Conservation (phyloP, 495 filamentous ascomycete genomes). For the Elasticomyces elasticus region DNA sequence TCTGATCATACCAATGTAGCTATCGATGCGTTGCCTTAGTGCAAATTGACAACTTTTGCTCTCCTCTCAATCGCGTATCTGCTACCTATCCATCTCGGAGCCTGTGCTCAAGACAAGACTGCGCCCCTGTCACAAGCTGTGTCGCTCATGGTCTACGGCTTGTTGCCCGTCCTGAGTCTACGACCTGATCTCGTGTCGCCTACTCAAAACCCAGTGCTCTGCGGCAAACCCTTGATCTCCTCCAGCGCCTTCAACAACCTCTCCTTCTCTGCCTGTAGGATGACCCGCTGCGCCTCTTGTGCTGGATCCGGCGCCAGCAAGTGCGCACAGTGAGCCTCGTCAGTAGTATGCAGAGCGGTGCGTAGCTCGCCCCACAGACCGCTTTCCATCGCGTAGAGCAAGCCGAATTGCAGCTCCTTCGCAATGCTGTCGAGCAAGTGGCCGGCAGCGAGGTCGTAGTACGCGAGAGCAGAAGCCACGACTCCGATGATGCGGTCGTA, state of each 20-base stretch:
- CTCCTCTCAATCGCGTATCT: background rate
- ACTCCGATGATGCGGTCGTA: constrained; percentile 40
- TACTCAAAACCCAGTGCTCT: background rate
- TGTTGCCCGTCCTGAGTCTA: too few relatives aligned
- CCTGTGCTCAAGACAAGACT: too few relatives aligned
- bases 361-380: constrained; percentile 32
- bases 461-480: constrained; percentile 41
- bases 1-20: constrained; percentile 7
- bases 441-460: constrained; percentile 44
- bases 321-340: constrained; percentile 32
- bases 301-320: constrained; percentile 45
- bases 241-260: constrained; percentile 36
- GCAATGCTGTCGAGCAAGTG: constrained; percentile 43
- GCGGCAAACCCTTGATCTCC: constrained; percentile 8
- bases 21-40: background rate
- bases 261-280: constrained; percentile 35
- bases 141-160: too few relatives aligned
- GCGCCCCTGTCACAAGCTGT: too few relatives aligned
- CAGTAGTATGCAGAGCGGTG: constrained; percentile 25
- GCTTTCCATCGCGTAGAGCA: constrained; percentile 37
- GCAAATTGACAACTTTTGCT: background rate
- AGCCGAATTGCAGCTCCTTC: constrained; percentile 37
- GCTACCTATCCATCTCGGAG: too few relatives aligned
- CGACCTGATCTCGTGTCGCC: too few relatives aligned
- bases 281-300: constrained; percentile 33